Evolutionary conservation across 768 basidiomycete species (phyloP).

Genomic region (Harrya chromipes): DNA sequence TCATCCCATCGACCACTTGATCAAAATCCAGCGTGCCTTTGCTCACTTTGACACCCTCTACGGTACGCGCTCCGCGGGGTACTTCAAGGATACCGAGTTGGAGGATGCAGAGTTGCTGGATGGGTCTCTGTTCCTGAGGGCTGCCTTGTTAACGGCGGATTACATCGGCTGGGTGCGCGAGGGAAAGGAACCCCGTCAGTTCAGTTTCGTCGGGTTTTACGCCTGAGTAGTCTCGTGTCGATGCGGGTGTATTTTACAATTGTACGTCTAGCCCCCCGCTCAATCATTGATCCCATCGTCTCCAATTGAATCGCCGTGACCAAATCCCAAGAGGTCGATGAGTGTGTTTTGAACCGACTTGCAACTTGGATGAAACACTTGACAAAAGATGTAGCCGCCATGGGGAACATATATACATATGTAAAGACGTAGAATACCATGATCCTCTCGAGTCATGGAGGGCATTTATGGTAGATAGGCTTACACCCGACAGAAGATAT

Average conservation of each 20-base stretch:
- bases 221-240: neutral
- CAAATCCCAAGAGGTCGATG: too few species aligned
- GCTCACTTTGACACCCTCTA: conserved; percentile 34
- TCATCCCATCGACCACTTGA: conserved; percentile 34
- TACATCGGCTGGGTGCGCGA: conserved; percentile 41
- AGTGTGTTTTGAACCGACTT: too few species aligned
- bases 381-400: too few species aligned
- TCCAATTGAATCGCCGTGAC: too few species aligned
- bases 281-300: too few species aligned
- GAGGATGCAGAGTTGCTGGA: conserved; percentile 32
- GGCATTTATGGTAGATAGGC: too few species aligned
- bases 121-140: conserved; percentile 35
- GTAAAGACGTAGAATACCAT: too few species aligned
- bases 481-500: too few species aligned
- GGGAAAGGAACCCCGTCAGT: conserved; percentile 26
- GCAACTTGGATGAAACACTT: too few species aligned
- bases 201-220: conserved; percentile 29
- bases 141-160: conserved; percentile 30
- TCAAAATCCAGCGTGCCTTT: conserved; percentile 34
- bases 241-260: neutral
- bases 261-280: too few species aligned
- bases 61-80: conserved; percentile 22
- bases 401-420: too few species aligned
- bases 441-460: too few species aligned
- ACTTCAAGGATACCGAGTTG: conserved; percentile 30